Evolutionary conservation across 352 stramenopile genomes (phyloP), one percentile per base, ranked within the genome.

Genomic region (Globisporangium polare): DNA sequence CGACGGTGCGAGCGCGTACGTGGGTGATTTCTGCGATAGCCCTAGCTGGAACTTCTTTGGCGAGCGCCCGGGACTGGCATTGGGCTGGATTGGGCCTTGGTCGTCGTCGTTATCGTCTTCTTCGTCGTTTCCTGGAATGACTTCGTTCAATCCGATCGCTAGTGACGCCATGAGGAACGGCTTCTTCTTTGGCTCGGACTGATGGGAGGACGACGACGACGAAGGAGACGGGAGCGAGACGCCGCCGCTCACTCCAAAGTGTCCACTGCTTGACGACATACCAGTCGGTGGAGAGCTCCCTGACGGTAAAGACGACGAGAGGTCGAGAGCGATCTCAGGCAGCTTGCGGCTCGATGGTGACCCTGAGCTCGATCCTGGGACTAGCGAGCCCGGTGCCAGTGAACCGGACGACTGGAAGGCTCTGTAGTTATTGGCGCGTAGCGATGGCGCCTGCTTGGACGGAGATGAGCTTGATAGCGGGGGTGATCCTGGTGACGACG

Each of bases 261-360:
- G 20, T 27, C 39, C 26, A 45, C 33, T 58, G 29, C 4, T 64
- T 31, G 39, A 59, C 6, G 43, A 50, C n/a, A n/a, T 12, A 27
- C n/a, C 43, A 27, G n/a, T 50, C 43, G 20, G 9, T 12, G 43
- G 43, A 5, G n/a, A 50, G 43, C 20, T 50, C 8, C 50, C 50
- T 18, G 31, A 1, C 17, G 13, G 15, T 13, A n/a, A 29, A 8
- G 33, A 15, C 1, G 35, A 27, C 10, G 58, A 46, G 27, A 65
- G 29, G 27, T 65, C 58, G n/a, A 65, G 29, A 12, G 58, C n/a
- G 50, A 65, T 65, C n/a, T 51, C 58, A 2, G 58, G 58, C n/a
- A 65, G 49, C 12, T 53, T 53, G 7, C 50, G 58, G 5, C 15
- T 53, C 27, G 50, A 27, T 20, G 39, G 0, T 45, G 58, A 37